These are phyloP conservation scores for Schwanniomyces etchellsii DNA, from an alignment of 1,139 yeast genomes.

Conservation along the genomic window DNA sequence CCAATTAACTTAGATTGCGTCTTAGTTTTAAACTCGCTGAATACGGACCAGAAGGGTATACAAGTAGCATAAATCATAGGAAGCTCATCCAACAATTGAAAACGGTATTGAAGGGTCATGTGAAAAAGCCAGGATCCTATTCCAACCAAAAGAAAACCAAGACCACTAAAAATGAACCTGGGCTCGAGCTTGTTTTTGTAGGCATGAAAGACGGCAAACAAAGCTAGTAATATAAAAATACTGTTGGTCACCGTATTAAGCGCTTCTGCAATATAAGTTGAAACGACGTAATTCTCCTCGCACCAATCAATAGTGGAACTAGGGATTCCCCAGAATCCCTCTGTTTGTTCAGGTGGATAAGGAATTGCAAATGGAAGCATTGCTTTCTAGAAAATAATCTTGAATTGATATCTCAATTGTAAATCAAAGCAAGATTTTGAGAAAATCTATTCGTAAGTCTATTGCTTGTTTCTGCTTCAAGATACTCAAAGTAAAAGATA, in stretches of 20 bases:
- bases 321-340: constrained; percentile 46
- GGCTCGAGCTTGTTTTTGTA: constrained; percentile 54
- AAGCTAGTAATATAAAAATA: constrained; percentile 61
- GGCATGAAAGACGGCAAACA: constrained; percentile 61
- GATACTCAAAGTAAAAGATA: no score
- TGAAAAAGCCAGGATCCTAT: constrained; percentile 93
- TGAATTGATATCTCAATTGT: neutral
- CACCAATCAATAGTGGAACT: constrained; percentile 91
- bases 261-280: constrained; percentile 84
- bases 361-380: constrained; percentile 46
- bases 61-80: constrained; percentile 99
- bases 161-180: constrained; percentile 64
- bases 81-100: constrained; percentile 86
- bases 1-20: constrained; percentile 44
- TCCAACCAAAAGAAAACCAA: constrained; percentile 86
- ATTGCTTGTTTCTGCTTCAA: no score
- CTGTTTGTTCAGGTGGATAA: constrained; percentile 37
- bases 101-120: constrained; percentile 87
- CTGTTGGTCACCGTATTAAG: constrained; percentile 77
- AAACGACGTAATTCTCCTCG: constrained; percentile 87
- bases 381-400: constrained; percentile 8
- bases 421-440: no score
- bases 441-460: no score
- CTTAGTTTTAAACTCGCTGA: constrained; percentile 52
- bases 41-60: constrained; percentile 87